Evolutionary conservation across 1,284 basidiomycete species (phyloP), one percentile per base, ranked within the genome.

Genomic region (Ceratobasidium sp.): DNA sequence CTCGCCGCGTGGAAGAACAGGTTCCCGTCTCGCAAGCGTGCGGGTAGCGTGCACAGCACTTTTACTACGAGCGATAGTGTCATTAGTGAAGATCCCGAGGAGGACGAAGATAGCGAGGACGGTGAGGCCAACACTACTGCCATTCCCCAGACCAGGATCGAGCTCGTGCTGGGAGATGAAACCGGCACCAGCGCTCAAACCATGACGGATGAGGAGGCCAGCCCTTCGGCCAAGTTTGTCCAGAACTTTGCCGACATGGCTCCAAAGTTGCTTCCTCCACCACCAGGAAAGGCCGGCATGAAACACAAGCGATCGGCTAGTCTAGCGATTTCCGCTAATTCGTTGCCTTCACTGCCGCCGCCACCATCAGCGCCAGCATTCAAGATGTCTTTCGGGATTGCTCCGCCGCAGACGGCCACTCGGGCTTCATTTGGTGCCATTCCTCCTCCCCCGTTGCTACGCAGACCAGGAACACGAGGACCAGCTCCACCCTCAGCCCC

Each of bases 11-110:
- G 87, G 53, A 86, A 88, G 25, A 53, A 33, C 41, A 9, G 60
- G 25, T 66, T 66, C 60, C 60, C 60, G 36, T 53, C 60, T 54
- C 60, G 60, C 60, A 66, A 66, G 60, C 60, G 89, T 50, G 82
- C 88, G 13, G 87, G 84, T 1, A 91, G 89, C 16, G 80, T 87
- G 57, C 85, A 87, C 16, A 91, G 89, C 74, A 85, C 83, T 73
- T 79, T 80, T 71, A 89, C 87, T 0, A 82, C 78, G 50, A 70
- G 70, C 29, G 72, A 70, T 71, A 91, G 88, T 75, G 79, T 89
- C 41, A 77, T 90, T 52, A 91, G 88, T 73, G 90, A 91, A 74
- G 89, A 64, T 23, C 60, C 60, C 19, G 69, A 70, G 41, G 64
- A 68, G 6, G 68, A 60, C 23, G 68, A 69, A 33, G 70, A 64